Base-by-base conservation (phyloP, 352 stramenopile genomes). In the Pythium grandisporangium region DNA sequence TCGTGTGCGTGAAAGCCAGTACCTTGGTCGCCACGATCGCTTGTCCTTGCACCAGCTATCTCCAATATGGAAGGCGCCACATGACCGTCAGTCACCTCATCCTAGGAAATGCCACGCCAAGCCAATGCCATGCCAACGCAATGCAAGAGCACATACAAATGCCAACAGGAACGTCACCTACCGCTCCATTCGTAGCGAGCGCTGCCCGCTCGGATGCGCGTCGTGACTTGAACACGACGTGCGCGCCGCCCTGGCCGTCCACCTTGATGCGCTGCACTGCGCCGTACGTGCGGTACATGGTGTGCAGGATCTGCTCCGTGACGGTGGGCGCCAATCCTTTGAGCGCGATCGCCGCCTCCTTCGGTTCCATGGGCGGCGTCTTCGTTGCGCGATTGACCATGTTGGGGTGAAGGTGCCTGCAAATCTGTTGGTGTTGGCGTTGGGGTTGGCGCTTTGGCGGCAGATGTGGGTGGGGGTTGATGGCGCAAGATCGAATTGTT, bases 201-300 rank as follows among this genome's bases (percentile, higher is more conserved):
- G 54, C 32, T 3, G 75, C 75, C n/a, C 64, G 70, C 21, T 51
- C 23, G 2, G 75, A 70, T 16, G 37, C 40, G 2, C 46, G 40
- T 7, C 39, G 50, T 8, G 46, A 61, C 17, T 34, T 19, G 29
- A 61, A 37, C 25, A 42, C 30, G 5, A 75, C 67, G 55, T 80
- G 81, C 59, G 71, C 75, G 11, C 62, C 67, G 52, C 77, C 74
- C 16, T 40, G 55, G 13, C 40, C 54, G 38, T 83, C 67, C 26
- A 70, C 45, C 21, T 53, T 46, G 40, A 83, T 51, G 44, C 75
- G 72, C 45, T 71, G 30, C 32, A 89, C 67, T 30, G 61, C 55
- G 8, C 75, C 75, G 37, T 80, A 81, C 1, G 61, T 55, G 25
- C 66, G 57, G 44, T 77, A 79, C 53, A 84, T 69, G 19, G 72